A percentile compares a stretch with the other conserved stretches of the same genome.
Evolutionary conservation across 768 basidiomycete species (phyloP).

Genomic region (Phylloporus sp.): DNA sequence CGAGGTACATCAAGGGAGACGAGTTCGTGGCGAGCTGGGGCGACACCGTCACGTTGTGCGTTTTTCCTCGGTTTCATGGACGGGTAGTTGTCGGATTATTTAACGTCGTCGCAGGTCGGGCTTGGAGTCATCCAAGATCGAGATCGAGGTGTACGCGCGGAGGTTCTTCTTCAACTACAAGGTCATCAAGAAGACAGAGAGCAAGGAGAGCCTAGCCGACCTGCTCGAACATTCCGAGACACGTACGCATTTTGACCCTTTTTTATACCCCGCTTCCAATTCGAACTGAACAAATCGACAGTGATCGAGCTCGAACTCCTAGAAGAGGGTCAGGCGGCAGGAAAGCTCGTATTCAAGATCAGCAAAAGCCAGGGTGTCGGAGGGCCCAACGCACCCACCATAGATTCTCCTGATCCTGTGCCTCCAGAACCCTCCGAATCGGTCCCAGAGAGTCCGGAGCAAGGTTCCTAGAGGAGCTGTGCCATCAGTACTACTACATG

Average conservation of each 20-base stretch:
- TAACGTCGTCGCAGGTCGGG: conserved; percentile 17
- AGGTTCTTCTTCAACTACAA: conserved; percentile 32
- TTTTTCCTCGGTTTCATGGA: too few relatives aligned
- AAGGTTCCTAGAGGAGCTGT: not conserved
- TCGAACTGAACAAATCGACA: not conserved
- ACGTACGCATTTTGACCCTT: conserved; percentile 15
- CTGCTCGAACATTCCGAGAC: conserved; percentile 29
- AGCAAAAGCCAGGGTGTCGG: conserved; percentile 12
- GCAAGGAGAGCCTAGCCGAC: conserved; percentile 29
- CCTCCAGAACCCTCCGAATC: conserved; percentile 1
- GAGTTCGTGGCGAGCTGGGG: conserved; percentile 29
- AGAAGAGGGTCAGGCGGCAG: conserved; percentile 29
- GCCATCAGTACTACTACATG: not conserved
- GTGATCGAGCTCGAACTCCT: conserved; percentile 29
- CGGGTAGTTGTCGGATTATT: too few relatives aligned
- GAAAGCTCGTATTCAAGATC: conserved; percentile 27
- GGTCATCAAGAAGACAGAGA: conserved; percentile 32
- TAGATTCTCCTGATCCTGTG: not conserved
- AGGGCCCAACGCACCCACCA: not conserved
- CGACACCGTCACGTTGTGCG: conserved; percentile 26
- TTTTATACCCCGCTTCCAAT: not conserved
- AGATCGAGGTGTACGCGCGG: conserved; percentile 31
- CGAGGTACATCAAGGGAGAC: conserved; percentile 22
- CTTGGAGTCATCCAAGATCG: conserved; percentile 29
- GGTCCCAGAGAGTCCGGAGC: not conserved